Evolutionary conservation across 2,329 filamentous ascomycete genomes (phyloP).

Genomic region (Fusarium veterinarium): DNA sequence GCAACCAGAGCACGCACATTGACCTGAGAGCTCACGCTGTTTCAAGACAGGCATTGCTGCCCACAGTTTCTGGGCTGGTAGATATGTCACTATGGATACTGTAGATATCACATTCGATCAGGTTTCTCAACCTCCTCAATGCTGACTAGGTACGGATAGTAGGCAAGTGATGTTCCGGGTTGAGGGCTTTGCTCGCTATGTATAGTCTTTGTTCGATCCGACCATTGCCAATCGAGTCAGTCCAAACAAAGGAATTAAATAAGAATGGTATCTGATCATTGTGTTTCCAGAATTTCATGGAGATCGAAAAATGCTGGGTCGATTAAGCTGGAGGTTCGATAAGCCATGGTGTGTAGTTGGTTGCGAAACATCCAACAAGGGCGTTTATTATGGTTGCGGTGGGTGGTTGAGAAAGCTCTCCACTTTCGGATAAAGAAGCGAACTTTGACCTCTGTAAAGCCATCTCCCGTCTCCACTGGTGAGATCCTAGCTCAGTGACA

Average conservation of each 20-base stretch:
- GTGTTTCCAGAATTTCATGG: constrained; percentile 1
- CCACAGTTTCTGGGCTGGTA: not conserved
- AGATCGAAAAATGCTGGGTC: constrained; percentile 9
- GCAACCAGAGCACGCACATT: not conserved
- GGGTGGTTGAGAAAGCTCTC: not conserved
- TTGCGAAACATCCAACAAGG: not conserved
- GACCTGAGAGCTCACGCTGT: not conserved
- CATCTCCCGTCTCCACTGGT: not conserved
- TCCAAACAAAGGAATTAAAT: not conserved
- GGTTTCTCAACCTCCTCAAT: constrained; percentile 3
- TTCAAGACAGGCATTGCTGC: constrained; percentile 1
- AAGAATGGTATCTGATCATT: not conserved
- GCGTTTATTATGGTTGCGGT: constrained; percentile 1
- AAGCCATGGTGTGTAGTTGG: constrained; percentile 14
- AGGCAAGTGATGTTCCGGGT: not conserved
- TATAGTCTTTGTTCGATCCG: not conserved
- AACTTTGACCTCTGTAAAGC: not conserved
- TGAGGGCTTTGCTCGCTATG: not conserved
- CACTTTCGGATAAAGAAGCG: constrained; percentile 13
- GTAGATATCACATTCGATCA: constrained; percentile 9
- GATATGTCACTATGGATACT: not conserved
- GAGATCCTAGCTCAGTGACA: constrained; percentile 30
- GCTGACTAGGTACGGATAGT: not conserved
- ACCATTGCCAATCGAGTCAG: not conserved
- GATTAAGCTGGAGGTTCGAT: constrained; percentile 1